These are phyloP conservation scores for Lathyrus tuberosus DNA, from an alignment of 306 rosid genomes.

Conservation along the genomic window DNA sequence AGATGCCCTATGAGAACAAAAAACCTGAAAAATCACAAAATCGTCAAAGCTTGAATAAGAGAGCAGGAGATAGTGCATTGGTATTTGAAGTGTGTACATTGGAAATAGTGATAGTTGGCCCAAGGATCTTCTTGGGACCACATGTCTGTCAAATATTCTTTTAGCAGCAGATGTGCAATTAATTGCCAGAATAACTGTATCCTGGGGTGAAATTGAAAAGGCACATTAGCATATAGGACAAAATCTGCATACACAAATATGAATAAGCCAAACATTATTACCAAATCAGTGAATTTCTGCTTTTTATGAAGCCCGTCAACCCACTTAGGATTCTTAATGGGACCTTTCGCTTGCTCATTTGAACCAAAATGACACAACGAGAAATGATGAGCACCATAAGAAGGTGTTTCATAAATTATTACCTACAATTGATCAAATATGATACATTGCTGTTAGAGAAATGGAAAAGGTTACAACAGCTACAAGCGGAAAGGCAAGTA, in stretches of 20 bases:
- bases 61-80: conserved; percentile 6
- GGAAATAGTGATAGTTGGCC: conserved; percentile 44
- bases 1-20: conserved; percentile 56
- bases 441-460: conserved; percentile 30
- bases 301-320: conserved; percentile 68
- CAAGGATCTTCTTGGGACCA: conserved; percentile 51
- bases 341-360: conserved; percentile 50
- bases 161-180: conserved; percentile 71
- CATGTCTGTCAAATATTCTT: conserved; percentile 47
- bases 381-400: conserved; percentile 77
- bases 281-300: conserved; percentile 66
- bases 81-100: conserved; percentile 48
- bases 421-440: conserved; percentile 57
- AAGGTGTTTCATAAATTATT: conserved; percentile 73
- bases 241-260: conserved; percentile 36
- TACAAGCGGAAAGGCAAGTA: conserved; percentile 38
- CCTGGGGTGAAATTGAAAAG: conserved; percentile 55
- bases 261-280: conserved; percentile 44
- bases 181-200: conserved; percentile 73
- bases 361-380: conserved; percentile 52
- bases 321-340: conserved; percentile 74
- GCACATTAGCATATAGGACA: conserved; percentile 32
- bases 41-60: conserved; percentile 42
- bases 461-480: conserved; percentile 36
- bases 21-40: conserved; percentile 64